Evolutionary conservation across 1,284 basidiomycete genomes (phyloP).

Genomic region (Melampsora abietis-canadensis): DNA sequence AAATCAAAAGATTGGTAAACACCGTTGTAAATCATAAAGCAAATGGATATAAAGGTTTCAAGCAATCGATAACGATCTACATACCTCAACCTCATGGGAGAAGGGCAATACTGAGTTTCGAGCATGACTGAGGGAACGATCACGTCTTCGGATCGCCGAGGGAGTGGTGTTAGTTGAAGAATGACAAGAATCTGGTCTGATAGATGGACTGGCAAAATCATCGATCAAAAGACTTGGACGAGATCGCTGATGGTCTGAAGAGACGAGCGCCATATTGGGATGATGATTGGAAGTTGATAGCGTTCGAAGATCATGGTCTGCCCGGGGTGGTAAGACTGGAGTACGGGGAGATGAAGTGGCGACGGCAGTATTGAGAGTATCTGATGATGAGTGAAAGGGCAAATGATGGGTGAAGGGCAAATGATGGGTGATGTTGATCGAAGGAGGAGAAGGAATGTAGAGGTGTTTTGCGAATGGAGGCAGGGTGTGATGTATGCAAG

Average conservation of each 20-base stretch:
- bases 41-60: background rate
- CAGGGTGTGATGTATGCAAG: background rate
- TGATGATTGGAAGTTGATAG: background rate
- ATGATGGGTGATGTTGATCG: background rate
- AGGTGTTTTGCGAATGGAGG: background rate
- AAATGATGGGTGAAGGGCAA: background rate
- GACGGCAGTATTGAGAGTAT: conserved; percentile 40
- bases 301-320: background rate
- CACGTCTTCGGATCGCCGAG: conserved; percentile 6
- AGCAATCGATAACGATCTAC: background rate
- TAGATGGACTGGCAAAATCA: background rate
- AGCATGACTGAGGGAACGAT: conserved; percentile 16
- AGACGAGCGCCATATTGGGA: background rate
- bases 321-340: background rate
- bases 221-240: background rate
- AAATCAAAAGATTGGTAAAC: background rate
- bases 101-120: conserved; percentile 4
- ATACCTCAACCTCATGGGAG: conserved; percentile 11
- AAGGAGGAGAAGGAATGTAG: background rate
- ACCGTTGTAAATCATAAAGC: background rate
- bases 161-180: conserved; percentile 9
- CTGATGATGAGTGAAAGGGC: conserved; percentile 1
- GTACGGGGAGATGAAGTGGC: conserved; percentile 31
- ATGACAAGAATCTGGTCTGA: conserved; percentile 4
- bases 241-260: conserved; percentile 1